A percentile compares a stretch with the other conserved stretches of the same genome.
These are phyloP conservation scores for Yamadazyma friedrichii DNA, from an alignment of 1,139 yeast genomes.

Conservation along the genomic window DNA sequence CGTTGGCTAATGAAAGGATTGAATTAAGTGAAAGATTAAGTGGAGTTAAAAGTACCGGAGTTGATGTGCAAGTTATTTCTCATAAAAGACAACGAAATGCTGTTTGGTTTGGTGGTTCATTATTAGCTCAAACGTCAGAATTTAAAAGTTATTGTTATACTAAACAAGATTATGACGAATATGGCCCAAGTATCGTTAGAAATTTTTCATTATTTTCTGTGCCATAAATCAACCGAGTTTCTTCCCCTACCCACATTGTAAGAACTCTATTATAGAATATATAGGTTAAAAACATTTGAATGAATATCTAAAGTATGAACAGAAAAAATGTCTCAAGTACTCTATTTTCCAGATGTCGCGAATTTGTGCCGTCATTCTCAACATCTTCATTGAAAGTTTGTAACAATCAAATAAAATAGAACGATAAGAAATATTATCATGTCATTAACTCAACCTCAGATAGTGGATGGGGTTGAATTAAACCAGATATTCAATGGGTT, in stretches of 20 bases:
- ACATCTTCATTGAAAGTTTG: neutral
- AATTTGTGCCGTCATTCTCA: neutral
- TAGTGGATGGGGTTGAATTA: conserved; percentile 51
- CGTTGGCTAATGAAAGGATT: conserved; percentile 85
- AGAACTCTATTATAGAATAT: neutral
- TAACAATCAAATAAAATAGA: neutral
- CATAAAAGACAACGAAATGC: conserved; percentile 98
- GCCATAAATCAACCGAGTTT: conserved; percentile 51
- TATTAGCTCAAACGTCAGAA: conserved; percentile 95
- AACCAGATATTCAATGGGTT: conserved; percentile 55
- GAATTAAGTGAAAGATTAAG: conserved; percentile 75
- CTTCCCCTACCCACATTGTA: neutral
- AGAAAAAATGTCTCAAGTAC: neutral
- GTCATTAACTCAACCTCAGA: conserved; percentile 12
- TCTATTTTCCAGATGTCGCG: neutral
- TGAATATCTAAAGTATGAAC: no score
- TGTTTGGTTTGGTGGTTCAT: conserved; percentile 98
- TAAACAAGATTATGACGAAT: conserved; percentile 94
- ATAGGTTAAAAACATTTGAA: no score
- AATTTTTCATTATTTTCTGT: conserved; percentile 92
- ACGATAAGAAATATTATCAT: conserved; percentile 1
- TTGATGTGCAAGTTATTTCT: conserved; percentile 93
- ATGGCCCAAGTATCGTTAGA: conserved; percentile 96
- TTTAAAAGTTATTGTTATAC: conserved; percentile 96
- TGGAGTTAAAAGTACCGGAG: conserved; percentile 88